Evolutionary conservation across 441 rosid species (phyloP).

Genomic region (Syzygium syzygioides): DNA sequence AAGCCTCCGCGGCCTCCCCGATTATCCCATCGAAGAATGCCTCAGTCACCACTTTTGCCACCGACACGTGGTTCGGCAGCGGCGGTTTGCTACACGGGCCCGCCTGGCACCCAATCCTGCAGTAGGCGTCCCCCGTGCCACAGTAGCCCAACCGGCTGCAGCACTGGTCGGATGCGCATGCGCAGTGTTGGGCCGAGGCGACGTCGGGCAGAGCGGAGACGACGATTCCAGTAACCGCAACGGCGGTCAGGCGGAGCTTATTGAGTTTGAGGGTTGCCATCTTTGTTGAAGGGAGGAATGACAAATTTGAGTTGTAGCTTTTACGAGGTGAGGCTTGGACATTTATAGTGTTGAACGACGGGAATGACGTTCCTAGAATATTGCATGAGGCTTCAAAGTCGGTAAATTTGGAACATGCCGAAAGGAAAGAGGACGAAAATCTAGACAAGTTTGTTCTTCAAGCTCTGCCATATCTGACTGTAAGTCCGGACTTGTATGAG

Average conservation of each 20-base stretch:
- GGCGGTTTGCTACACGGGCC: not conserved
- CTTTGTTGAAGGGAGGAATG: not conserved
- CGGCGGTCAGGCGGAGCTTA: not conserved
- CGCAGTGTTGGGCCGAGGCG: slow-evolving; percentile 18
- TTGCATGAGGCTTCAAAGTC: not conserved
- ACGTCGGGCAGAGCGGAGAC: not conserved
- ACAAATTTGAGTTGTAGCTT: not conserved
- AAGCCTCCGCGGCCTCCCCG: not conserved
- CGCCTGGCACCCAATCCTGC: not conserved
- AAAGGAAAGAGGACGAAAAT: not conserved
- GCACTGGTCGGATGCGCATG: slow-evolving; percentile 23
- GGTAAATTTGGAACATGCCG: not conserved
- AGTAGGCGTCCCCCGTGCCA: slow-evolving; percentile 12
- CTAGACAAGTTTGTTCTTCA: not conserved
- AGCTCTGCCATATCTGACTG: not conserved
- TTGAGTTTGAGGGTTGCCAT: not conserved
- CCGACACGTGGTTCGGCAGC: not conserved
- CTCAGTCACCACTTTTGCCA: not conserved
- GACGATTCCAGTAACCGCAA: not conserved
- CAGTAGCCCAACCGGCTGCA: slow-evolving; percentile 42
- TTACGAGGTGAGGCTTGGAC: not conserved
- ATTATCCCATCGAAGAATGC: slow-evolving; percentile 1
- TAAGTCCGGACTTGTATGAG: not conserved
- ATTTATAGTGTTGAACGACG: not conserved
- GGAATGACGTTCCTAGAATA: not conserved